Evolutionary conservation across 441 rosid species (phyloP), one percentile per base, ranked within the genome.

Genomic region (Eruca vesicaria): DNA sequence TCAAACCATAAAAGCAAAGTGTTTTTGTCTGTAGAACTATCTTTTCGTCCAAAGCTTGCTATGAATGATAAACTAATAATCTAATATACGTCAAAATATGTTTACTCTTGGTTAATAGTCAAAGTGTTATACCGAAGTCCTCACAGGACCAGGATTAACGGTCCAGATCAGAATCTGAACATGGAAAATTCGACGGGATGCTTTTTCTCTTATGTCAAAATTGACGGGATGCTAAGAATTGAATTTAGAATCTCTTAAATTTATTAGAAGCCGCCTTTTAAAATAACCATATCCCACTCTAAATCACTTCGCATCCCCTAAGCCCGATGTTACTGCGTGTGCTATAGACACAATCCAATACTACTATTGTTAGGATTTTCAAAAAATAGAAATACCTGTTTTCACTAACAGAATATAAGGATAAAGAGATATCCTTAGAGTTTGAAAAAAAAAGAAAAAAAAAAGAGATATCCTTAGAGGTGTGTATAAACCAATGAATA

Each of bases 201-300:
- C 59, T 29, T 23, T 23, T 23, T 23, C n/a, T n/a, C n/a, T 23
- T 23, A n/a, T n/a, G n/a, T n/a, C n/a, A n/a, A n/a, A n/a, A n/a
- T n/a, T n/a, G n/a, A n/a, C n/a, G n/a, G n/a, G 45, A 38, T 43
- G 48, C 64, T 29, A 69, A 33, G 45, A 48, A 48, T 12, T 36
- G 28, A 63, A 41, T 19, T 14, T n/a, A 21, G 29, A 21, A 14
- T 26, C 10, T 8, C 41, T 32, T 62, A 6, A 15, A 63, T 20
- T 36, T 3, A 63, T 20, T 36, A 20, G 43, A 64, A 63, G 76
- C 76, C 76, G 76, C 66, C 72, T 50, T 77, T 76, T 56, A 0
- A 3, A 15, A 36, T 55, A 55, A 21, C 76, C 69, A 77, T 19
- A 48, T 29, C 52, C 77, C 77, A 72, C 80, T 72, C n/a, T 66